Conservation (phyloP, 2,329 filamentous ascomycete genomes). For the Mycosphaerella sp. region DNA sequence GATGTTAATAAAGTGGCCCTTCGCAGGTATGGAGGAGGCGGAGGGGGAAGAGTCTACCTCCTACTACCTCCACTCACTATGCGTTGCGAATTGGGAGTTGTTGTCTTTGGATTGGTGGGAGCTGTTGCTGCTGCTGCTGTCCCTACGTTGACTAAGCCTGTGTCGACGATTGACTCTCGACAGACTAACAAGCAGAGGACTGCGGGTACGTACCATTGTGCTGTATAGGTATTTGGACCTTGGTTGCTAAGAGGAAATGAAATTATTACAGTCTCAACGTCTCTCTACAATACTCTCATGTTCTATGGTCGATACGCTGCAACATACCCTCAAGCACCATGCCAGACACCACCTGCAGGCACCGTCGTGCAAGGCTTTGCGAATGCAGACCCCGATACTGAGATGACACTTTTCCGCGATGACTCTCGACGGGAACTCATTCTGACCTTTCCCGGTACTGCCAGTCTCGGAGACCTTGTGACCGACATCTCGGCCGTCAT, state of each 20-base stretch:
- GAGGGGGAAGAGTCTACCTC: no score
- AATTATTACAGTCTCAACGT: slow-evolving; percentile 3
- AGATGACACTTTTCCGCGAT: slow-evolving; percentile 13
- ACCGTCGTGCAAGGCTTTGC: slow-evolving; percentile 12
- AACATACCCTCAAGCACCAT: slow-evolving; percentile 6
- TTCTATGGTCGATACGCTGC: slow-evolving; percentile 10
- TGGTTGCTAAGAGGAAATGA: neutral
- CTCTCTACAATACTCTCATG: slow-evolving; percentile 10
- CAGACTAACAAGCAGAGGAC: no score
- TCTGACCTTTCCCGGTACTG: slow-evolving; percentile 13
- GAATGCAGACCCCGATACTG: slow-evolving; percentile 6
- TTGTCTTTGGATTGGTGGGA: no score
- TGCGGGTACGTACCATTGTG: no score
- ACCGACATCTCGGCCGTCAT: slow-evolving; percentile 6
- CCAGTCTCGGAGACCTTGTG: slow-evolving; percentile 9
- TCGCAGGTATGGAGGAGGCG: no score
- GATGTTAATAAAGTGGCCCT: no score
- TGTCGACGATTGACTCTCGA: no score
- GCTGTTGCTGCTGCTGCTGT: no score
- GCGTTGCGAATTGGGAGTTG: no score
- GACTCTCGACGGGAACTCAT: slow-evolving; percentile 6
- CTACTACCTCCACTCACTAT: no score
- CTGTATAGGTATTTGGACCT: no score
- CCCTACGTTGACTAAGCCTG: no score
- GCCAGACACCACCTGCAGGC: slow-evolving; percentile 6